A percentile compares a stretch with the other conserved stretches of the same genome.
Evolutionary conservation across 1,139 yeast species (phyloP).

Genomic region (Zygoascus hellenicus): DNA sequence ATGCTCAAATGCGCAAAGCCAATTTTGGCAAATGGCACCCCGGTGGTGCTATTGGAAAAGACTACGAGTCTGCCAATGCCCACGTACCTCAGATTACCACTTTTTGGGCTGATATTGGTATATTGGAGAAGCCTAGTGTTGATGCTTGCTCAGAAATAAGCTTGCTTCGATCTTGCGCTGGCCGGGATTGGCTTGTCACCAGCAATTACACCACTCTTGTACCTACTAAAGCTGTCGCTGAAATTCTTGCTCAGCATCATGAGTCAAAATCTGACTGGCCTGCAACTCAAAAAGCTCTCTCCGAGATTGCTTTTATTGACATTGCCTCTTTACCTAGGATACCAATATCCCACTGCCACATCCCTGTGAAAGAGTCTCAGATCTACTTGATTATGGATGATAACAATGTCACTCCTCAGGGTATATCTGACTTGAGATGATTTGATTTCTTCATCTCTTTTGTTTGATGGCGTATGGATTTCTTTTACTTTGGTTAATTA

Average conservation of each 20-base stretch:
- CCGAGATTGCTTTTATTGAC: conserved; percentile 14
- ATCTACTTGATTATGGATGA: conserved; percentile 5
- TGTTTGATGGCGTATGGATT: background rate
- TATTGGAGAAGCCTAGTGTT: conserved; percentile 9
- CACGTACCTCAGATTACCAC: background rate
- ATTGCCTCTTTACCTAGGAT: conserved; percentile 12
- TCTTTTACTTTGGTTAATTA: too few relatives aligned
- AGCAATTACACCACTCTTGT: background rate
- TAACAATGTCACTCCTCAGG: background rate
- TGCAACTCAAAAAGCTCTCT: background rate
- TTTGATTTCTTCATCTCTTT: background rate
- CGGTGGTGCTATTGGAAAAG: conserved; percentile 82
- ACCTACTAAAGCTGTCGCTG: conserved; percentile 1
- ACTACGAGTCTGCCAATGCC: conserved; percentile 24
- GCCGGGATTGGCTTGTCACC: conserved; percentile 16
- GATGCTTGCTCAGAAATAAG: conserved; percentile 17
- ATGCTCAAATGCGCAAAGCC: conserved; percentile 46
- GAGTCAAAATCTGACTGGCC: conserved; percentile 2
- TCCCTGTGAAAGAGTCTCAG: background rate
- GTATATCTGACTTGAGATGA: conserved; percentile 6
- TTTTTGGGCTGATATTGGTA: conserved; percentile 12
- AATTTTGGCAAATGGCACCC: conserved; percentile 73
- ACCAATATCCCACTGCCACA: conserved; percentile 17
- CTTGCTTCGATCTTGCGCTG: conserved; percentile 24
- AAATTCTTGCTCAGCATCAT: conserved; percentile 1